Percentiles rank a stretch among this genome's conserved stretches.
These are phyloP conservation scores for Pseudocercospora cruenta DNA, from an alignment of 2,329 filamentous ascomycete species.

Conservation along the genomic window DNA sequence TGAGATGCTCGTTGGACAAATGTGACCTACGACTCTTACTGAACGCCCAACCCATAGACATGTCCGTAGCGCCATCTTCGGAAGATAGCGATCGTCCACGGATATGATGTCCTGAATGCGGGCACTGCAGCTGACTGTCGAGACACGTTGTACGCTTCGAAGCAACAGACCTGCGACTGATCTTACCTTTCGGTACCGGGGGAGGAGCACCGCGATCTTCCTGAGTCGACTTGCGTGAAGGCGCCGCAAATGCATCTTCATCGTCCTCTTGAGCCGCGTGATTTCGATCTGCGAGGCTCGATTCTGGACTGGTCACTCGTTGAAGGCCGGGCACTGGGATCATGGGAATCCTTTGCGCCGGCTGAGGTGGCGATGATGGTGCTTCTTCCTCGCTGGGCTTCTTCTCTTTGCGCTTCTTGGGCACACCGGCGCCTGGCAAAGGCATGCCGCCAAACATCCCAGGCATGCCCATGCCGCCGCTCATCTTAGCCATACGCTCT, in stretches of 20 bases:
- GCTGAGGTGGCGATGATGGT: constrained; percentile 24
- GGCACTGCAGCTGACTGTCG: constrained; percentile 15
- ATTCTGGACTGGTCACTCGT: constrained; percentile 54
- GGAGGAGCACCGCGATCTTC: constrained; percentile 46
- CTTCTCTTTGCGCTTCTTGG: constrained; percentile 54
- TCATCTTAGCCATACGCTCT: constrained; percentile 98
- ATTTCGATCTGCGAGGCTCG: constrained; percentile 38
- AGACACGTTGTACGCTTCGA: constrained; percentile 16
- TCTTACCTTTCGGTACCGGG: constrained; percentile 56
- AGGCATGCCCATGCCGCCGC: constrained; percentile 94
- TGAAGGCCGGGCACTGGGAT: constrained; percentile 66
- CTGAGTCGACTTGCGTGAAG: constrained; percentile 45
- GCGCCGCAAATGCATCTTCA: constrained; percentile 53
- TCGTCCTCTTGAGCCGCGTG: constrained; percentile 48
- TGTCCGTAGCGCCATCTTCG: constrained; percentile 17
- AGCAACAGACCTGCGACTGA: constrained; percentile 11
- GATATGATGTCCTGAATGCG: constrained; percentile 9
- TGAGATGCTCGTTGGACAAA: constrained; percentile 17
- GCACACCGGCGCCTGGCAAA: constrained; percentile 53
- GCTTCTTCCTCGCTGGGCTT: constrained; percentile 42
- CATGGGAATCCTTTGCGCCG: constrained; percentile 54
- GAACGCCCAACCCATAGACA: constrained; percentile 5
- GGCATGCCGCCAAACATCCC: constrained; percentile 83
- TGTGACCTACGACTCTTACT: constrained; percentile 17
- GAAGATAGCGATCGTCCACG: constrained; percentile 15